Evolutionary conservation across 371 early-diverging fungal species (phyloP).

Genomic region (Circinella minor): DNA sequence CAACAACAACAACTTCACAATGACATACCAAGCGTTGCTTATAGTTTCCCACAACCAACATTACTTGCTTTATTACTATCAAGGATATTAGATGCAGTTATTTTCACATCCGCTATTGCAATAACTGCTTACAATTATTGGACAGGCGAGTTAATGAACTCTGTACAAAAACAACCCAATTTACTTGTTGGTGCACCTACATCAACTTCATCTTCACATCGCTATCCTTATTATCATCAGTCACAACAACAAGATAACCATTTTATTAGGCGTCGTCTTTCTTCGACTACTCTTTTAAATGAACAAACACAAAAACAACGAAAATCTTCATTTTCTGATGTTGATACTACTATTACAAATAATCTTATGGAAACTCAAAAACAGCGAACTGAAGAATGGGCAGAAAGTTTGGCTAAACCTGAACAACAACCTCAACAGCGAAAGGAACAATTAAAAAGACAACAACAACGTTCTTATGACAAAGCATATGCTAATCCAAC

Average conservation of each 20-base stretch:
- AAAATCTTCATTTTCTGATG: background rate
- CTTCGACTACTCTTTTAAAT: background rate
- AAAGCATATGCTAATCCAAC: constrained; percentile 6
- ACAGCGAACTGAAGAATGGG: constrained; percentile 15
- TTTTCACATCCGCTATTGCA: constrained; percentile 24
- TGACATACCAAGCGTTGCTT: background rate
- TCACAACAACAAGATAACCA: background rate
- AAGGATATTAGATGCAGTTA: constrained; percentile 18
- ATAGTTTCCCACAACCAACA: constrained; percentile 6
- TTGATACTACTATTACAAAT: background rate
- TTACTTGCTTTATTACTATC: constrained; percentile 16
- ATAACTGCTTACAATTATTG: constrained; percentile 26
- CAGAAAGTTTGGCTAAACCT: background rate
- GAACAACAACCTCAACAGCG: constrained; percentile 3
- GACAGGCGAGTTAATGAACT: constrained; percentile 13
- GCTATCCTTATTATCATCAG: background rate
- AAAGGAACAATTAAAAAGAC: background rate
- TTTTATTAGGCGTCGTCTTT: too few relatives aligned
- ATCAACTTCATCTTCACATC: background rate
- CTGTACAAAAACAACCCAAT: constrained; percentile 4
- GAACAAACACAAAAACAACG: background rate
- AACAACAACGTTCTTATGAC: background rate
- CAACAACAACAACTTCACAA: too few relatives aligned
- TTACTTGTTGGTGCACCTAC: constrained; percentile 3
- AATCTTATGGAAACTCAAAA: constrained; percentile 7